Evolutionary conservation across 805 yeast genomes (phyloP).

Genomic region (Yamadazyma kitorensis): DNA sequence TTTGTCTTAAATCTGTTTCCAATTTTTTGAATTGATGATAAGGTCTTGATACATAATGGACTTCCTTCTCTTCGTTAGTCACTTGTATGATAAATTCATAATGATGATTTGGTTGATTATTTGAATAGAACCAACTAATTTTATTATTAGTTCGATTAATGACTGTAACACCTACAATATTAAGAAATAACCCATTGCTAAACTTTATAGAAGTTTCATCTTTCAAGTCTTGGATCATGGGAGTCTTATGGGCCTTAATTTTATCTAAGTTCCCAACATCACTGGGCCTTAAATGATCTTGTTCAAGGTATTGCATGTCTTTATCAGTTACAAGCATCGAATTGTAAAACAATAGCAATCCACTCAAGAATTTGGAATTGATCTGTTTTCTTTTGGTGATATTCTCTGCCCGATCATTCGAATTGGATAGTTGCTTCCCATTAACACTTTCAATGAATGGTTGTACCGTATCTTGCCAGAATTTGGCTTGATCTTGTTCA

Average conservation of each 20-base stretch:
- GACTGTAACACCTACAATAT: constrained; percentile 63
- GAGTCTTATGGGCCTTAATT: constrained; percentile 11
- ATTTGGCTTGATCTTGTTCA: constrained; percentile 45
- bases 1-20: constrained; percentile 47
- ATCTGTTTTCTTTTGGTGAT: constrained; percentile 62
- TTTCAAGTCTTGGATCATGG: constrained; percentile 5
- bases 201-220: constrained; percentile 22
- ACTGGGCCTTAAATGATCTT: constrained; percentile 32
- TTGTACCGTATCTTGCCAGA: constrained; percentile 81
- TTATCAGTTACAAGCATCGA: constrained; percentile 66
- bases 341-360: constrained; percentile 67
- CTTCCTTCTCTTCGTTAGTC: constrained; percentile 17
- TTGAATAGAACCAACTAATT: constrained; percentile 9
- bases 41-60: constrained; percentile 54
- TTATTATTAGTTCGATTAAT: constrained; percentile 6
- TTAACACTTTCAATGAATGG: constrained; percentile 79
- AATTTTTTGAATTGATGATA: constrained; percentile 68
- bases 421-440: constrained; percentile 63
- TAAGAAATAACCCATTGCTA: constrained; percentile 58
- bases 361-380: constrained; percentile 57
- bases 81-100: constrained; percentile 52
- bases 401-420: constrained; percentile 73
- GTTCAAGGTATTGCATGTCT: constrained; percentile 48
- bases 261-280: constrained; percentile 38
- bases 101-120: constrained; percentile 17